A percentile compares a stretch with the other conserved stretches of the same genome.
These are phyloP conservation scores for Aegilops umbellulata DNA, from an alignment of 176 grass and related monocot species.

Conservation along the genomic window DNA sequence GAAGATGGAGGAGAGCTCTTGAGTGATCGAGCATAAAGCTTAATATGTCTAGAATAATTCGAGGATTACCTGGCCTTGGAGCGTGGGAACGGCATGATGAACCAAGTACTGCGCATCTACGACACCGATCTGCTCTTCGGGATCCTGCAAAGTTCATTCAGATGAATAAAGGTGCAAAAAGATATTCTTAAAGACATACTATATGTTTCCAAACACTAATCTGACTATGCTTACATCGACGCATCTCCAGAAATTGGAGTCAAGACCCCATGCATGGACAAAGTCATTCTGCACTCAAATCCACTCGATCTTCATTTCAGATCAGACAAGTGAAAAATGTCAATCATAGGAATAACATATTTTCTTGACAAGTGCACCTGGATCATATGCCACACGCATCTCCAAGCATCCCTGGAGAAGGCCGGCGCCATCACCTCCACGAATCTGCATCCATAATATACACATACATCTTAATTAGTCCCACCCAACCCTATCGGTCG, in stretches of 20 bases:
- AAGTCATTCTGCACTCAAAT: constrained; percentile 70
- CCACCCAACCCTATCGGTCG: neutral
- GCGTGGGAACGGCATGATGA: constrained; percentile 8
- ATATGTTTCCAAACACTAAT: neutral
- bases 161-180: neutral
- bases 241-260: constrained; percentile 69
- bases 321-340: neutral
- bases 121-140: constrained; percentile 18
- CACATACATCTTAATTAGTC: neutral
- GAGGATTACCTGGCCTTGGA: neutral
- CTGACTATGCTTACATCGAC: constrained; percentile 51
- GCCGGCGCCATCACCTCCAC: constrained; percentile 92
- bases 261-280: constrained; percentile 91
- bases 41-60: neutral
- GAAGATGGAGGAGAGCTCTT: neutral
- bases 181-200: neutral
- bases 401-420: constrained; percentile 85
- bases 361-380: constrained; percentile 44
- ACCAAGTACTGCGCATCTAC: constrained; percentile 6
- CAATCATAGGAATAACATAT: neutral
- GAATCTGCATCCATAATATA: constrained; percentile 40
- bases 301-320: neutral
- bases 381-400: constrained; percentile 97
- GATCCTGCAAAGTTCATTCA: neutral
- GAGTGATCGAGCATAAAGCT: neutral